Base-by-base conservation (phyloP, 2,329 filamentous ascomycete genomes). In the Achaetomium macrosporum region DNA sequence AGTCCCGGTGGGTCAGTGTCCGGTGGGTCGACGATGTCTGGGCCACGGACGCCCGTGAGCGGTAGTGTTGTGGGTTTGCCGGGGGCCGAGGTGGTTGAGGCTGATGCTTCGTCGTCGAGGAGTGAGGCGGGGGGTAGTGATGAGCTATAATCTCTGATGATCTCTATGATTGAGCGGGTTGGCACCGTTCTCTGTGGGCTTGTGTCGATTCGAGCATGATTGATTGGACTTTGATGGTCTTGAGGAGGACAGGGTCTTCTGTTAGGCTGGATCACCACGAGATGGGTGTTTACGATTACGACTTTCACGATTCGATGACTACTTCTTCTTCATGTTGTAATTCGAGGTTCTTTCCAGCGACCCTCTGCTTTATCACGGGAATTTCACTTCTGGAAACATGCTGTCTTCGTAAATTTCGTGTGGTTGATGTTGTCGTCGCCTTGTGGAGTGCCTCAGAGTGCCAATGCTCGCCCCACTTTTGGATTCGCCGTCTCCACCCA, bases 261-360 rank as follows among this genome's bases (percentile, higher is more conserved):
- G 4, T 39, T 5, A 31, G 33, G 8, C n/a, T 17, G 41, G 41
- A 17, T 25, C 8, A 39, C 46, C 20, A 43, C 13, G 36, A 12
- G 19, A 47, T 29, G 42, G 42, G 49, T 29, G n/a, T n/a, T n/a
- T 2, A 52, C 44, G 50, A 52, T 47, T 43, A 47, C 25, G 25
- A 7, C 4, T 7, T 25, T 43, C 11, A 52, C 36, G 44, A 31
- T 19, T 16, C 16, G 19, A 11, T 33, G 17, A 9, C 44, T 40
- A 1, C 29, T 45, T 31, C n/a, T 47, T 47, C 43, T 25, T 36
- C 33, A 30, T 39, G 13, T 9, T 51, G 43, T 54, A 54, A 5
- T 50, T 50, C 16, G 11, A 11, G 39, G 16, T 51, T 43, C 11
- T 43, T 47, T 43, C 40, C 7, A 19, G 20, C 31, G 17, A 20